Evolutionary conservation across 2,329 filamentous ascomycete species (phyloP), one percentile per base, ranked within the genome.

Genomic region (Chaetomiaceae sp.): DNA sequence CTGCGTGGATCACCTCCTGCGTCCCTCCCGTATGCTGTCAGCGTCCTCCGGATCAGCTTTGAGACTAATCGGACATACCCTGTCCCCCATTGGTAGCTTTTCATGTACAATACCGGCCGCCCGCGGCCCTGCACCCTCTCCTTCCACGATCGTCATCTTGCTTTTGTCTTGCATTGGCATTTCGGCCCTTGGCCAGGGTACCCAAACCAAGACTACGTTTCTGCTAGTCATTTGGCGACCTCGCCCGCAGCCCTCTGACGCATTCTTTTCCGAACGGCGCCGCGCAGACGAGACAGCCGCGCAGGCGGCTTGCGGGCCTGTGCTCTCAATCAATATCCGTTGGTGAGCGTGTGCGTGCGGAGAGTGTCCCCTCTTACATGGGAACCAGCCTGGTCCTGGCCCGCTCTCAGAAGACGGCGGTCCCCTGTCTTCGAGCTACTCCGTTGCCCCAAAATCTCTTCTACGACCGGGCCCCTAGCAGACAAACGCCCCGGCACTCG

Each of bases 1-100:
- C 39, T 42, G 27, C 51, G 53, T 56, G 55, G 56, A 54, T 53
- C 42, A 45, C 15, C 38, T 35, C 45, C 46, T 46, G 40, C 42
- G 27, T 42, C 22, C 24, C 44, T n/a, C n/a, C n/a, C n/a, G n/a
- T n/a, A n/a, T n/a, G n/a, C n/a, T n/a, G n/a, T n/a, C n/a, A n/a
- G n/a, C n/a, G n/a, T n/a, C n/a, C n/a, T 49, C 48, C 43, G 32
- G 49, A 54, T 50, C 47, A 44, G 35, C 46, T 14, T 32, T 37
- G 48, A 38, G 42, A 50, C 55, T 56, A 52, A 51, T 39, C 43
- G 43, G 44, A 45, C 29, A 37, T 45, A 43, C 41, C 6, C 37
- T n/a, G 41, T 49, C 36, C 41, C 48, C 42, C 47, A 46, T 51
- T 47, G 42, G 55, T 51, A 53, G 46, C 26, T 39, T 52, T 40